phyloP scores from a whole-genome alignment of 208 protist species.

The Trichomonas tenax region DNA sequence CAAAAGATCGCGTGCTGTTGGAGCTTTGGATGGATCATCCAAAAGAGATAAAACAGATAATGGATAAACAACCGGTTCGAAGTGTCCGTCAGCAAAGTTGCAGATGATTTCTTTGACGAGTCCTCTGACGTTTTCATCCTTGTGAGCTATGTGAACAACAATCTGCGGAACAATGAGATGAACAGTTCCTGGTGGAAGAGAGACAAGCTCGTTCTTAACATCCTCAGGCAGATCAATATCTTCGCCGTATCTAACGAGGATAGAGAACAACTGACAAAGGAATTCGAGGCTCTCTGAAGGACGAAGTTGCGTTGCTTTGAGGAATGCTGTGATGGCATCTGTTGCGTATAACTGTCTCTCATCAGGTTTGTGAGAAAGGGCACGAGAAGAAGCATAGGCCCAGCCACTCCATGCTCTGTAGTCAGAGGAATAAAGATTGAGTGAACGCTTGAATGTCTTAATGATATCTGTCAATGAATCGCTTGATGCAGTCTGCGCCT shows the following conservation, averaged over 20 bases:
- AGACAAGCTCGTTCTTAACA: not conserved
- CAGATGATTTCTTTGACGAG: not conserved
- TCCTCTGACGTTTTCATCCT: not conserved
- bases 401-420: not conserved
- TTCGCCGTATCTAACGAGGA: not conserved
- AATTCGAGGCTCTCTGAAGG: not conserved
- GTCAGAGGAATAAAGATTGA: not conserved
- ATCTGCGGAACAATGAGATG: not conserved
- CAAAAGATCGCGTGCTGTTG: not conserved
- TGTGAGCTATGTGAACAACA: slow-evolving; percentile 1
- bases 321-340: not conserved
- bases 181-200: not conserved
- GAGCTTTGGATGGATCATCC: not conserved
- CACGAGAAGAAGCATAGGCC: not conserved
- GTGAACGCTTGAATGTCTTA: not conserved
- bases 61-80: not conserved
- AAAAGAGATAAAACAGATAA: not conserved
- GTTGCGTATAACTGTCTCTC: not conserved
- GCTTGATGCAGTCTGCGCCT: not conserved
- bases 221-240: not conserved
- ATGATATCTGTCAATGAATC: not conserved
- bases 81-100: not conserved
- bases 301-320: not conserved
- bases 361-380: not conserved
- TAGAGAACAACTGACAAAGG: not conserved